phyloP scores from a whole-genome alignment of 2,329 filamentous ascomycete species.

The Didymella exigua region DNA sequence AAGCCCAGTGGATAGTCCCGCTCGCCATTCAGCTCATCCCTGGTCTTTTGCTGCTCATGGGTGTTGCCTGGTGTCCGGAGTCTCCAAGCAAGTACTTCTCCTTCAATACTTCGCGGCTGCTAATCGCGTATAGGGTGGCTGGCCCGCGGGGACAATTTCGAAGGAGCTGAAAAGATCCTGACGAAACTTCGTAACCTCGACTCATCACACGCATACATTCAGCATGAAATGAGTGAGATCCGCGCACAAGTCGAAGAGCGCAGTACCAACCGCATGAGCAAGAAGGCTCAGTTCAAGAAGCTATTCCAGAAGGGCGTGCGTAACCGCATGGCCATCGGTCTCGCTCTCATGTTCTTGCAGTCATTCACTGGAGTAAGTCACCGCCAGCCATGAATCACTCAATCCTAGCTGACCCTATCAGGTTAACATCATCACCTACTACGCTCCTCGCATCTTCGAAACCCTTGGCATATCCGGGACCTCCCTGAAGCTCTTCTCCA shows the following conservation, averaged over 20 bases:
- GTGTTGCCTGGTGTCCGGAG: constrained; percentile 48
- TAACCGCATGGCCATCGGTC: constrained; percentile 48
- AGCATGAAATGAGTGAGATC: constrained; percentile 58
- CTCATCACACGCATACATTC: constrained; percentile 51
- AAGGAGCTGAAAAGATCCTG: constrained; percentile 51
- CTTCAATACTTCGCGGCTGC: neutral
- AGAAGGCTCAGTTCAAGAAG: constrained; percentile 42
- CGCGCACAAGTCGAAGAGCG: constrained; percentile 43
- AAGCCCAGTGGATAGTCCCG: constrained; percentile 67
- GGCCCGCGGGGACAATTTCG: constrained; percentile 39
- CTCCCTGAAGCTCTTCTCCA: constrained; percentile 53
- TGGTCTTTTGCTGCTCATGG: constrained; percentile 44
- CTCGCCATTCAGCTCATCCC: constrained; percentile 56
- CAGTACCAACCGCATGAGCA: constrained; percentile 36
- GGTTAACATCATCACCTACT: constrained; percentile 47
- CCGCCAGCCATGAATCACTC: neutral
- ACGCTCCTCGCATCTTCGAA: constrained; percentile 47
- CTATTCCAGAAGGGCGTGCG: constrained; percentile 48
- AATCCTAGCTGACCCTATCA: constrained; percentile 14
- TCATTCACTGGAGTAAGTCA: constrained; percentile 42
- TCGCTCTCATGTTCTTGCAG: constrained; percentile 48
- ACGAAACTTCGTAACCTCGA: constrained; percentile 54
- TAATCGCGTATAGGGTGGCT: constrained; percentile 27
- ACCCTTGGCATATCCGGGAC: constrained; percentile 54
- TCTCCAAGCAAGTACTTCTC: constrained; percentile 20